phyloP scores from a whole-genome alignment of 2,329 filamentous ascomycete genomes.

The Alternaria gaisen region DNA sequence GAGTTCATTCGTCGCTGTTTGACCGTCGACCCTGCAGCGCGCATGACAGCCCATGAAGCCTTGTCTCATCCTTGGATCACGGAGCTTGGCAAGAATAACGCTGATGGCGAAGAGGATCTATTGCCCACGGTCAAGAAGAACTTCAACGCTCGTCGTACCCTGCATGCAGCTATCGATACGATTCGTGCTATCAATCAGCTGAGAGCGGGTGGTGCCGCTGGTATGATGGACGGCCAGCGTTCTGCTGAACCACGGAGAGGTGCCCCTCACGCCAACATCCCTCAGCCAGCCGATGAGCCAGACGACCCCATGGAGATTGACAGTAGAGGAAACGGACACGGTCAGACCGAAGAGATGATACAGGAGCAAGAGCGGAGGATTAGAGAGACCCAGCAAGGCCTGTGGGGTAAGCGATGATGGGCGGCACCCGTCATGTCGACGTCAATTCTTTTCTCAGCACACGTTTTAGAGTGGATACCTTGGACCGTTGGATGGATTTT shows the following conservation, averaged over 20 bases:
- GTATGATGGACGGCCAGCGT: conserved; percentile 69
- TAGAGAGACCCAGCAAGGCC: conserved; percentile 64
- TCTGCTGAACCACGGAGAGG: conserved; percentile 61
- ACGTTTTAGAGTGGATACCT: conserved; percentile 3
- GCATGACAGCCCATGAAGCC: conserved; percentile 89
- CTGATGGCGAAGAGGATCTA: conserved; percentile 60
- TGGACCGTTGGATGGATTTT: not conserved
- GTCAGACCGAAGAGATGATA: conserved; percentile 71
- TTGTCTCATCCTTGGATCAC: conserved; percentile 72
- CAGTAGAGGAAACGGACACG: conserved; percentile 65
- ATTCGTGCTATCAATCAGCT: conserved; percentile 74
- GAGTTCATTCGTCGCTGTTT: conserved; percentile 93
- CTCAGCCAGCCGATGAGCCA: conserved; percentile 44
- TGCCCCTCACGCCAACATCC: conserved; percentile 45
- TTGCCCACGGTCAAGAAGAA: conserved; percentile 74
- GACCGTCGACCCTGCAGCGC: conserved; percentile 84
- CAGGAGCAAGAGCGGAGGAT: conserved; percentile 67
- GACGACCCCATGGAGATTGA: conserved; percentile 59
- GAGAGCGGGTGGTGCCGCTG: conserved; percentile 65
- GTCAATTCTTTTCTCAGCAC: conserved; percentile 1
- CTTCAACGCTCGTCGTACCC: conserved; percentile 71
- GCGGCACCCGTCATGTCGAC: not conserved
- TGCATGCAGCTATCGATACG: conserved; percentile 74
- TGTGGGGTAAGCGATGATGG: conserved; percentile 58
- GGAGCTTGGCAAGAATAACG: conserved; percentile 60